Evolutionary conservation across 2,329 filamentous ascomycete species (phyloP), one percentile per base, ranked within the genome.

Genomic region (Sarocladium brachiariae): DNA sequence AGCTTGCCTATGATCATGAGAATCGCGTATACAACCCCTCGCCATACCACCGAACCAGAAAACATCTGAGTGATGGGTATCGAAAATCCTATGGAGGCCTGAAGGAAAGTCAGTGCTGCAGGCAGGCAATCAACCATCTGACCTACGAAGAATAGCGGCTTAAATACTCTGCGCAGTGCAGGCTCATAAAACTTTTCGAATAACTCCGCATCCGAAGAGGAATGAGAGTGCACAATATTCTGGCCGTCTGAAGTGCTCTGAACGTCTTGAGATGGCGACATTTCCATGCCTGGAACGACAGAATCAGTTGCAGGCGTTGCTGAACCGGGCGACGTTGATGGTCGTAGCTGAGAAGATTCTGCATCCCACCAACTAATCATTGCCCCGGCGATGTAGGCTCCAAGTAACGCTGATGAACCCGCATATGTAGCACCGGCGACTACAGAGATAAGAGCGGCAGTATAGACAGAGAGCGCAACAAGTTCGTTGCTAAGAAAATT

Each of bases 31-130:
- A 90, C 74, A 0, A 90, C 54, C 0, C 87, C 87, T 10, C 81
- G 78, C 87, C 86, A 93, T 2, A 90, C 66, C 0, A 87, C 73
- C 0, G 67, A 59, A 0, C 78, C 78, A 0, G 63, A 62, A 57
- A 90, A 92, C 73, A 93, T 81, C 5, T 78, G 67, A 0, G 76
- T 79, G 25, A 92, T 84, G 0, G 87, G 87, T 1, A 93, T 86
- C 0, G 87, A 84, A 61, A 92, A 91, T 0, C 87, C 87, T 31
- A 92, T 85, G 0, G 77, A 80, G 1, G 77, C 72, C 72, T 75
- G 16, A 6, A 1, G 11, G 8, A 0, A 1, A 2, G 34, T 52
- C 33, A 58, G 38, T 2, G 19, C 4, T 35, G 25, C 16, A 5
- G 16, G 2, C 7, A 2, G 2, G 7, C 2, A 9, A 13, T 11